phyloP scores from a whole-genome alignment of 139 green algal genomes.

The Chlamydomonas eustigma region DNA sequence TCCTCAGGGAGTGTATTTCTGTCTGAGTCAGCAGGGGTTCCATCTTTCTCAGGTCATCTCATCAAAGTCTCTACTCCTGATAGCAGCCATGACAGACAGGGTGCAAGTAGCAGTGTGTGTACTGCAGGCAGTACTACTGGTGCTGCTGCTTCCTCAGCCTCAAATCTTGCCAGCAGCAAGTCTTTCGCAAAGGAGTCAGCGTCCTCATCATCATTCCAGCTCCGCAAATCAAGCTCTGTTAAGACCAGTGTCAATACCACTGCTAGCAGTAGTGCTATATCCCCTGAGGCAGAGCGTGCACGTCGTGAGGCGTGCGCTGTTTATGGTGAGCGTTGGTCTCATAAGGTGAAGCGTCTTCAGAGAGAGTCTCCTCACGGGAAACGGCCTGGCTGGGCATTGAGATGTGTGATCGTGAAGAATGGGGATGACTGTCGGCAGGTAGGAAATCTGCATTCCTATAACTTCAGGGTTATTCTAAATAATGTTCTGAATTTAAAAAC shows the following conservation, averaged over 20 bases:
- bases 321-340: conserved; percentile 71
- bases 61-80: not conserved
- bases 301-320: conserved; percentile 37
- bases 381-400: conserved; percentile 79
- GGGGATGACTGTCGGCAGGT: conserved; percentile 95
- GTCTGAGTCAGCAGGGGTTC: not conserved
- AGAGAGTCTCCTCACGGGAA: conserved; percentile 68
- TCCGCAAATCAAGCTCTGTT: not conserved
- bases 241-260: not conserved
- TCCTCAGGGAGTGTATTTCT: not conserved
- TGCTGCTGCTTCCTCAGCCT: no score
- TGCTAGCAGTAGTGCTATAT: not conserved
- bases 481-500: no score
- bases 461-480: no score
- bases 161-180: no score
- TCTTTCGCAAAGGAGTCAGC: no score
- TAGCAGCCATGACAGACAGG: not conserved
- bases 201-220: no score
- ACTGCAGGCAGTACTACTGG: not conserved
- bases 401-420: conserved; percentile 95
- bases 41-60: no score
- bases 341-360: conserved; percentile 53
- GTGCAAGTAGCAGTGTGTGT: not conserved
- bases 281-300: conserved; percentile 11
- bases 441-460: not conserved